These are phyloP conservation scores for Nasturtium officinale DNA, from an alignment of 345 rosid species.

Conservation along the genomic window DNA sequence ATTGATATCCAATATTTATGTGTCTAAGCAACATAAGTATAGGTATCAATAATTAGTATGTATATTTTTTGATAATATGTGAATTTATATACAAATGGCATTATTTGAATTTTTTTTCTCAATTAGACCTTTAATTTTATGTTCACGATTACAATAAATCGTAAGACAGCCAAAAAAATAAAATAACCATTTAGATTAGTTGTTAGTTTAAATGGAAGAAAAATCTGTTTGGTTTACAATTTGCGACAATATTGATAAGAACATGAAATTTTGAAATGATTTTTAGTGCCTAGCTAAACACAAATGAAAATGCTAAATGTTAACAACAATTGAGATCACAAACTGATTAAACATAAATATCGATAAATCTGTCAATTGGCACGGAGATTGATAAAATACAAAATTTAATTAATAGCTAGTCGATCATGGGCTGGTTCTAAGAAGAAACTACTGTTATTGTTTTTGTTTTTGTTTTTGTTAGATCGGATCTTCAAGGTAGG, in stretches of 20 bases:
- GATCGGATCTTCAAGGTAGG: conserved; percentile 37
- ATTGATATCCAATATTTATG: neutral
- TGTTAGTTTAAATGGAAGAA: neutral
- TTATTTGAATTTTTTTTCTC: neutral
- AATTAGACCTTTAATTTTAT: neutral
- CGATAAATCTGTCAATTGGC: too few relatives aligned
- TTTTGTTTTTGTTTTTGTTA: neutral
- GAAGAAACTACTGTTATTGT: too few relatives aligned
- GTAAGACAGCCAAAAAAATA: too few relatives aligned
- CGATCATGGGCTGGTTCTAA: too few relatives aligned
- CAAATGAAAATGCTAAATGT: too few relatives aligned
- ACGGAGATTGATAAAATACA: too few relatives aligned
- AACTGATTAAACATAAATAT: neutral
- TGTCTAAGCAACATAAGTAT: neutral
- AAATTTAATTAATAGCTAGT: too few relatives aligned
- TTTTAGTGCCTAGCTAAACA: too few relatives aligned
- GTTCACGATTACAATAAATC: neutral
- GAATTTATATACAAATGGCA: too few relatives aligned
- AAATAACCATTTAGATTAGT: too few relatives aligned
- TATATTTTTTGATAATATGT: neutral
- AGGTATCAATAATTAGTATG: neutral
- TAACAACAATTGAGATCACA: neutral
- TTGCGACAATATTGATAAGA: neutral
- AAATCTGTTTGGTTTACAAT: neutral
- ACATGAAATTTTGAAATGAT: neutral